These are phyloP conservation scores for Populus ilicifolia DNA, from an alignment of 345 rosid species.

Conservation along the genomic window DNA sequence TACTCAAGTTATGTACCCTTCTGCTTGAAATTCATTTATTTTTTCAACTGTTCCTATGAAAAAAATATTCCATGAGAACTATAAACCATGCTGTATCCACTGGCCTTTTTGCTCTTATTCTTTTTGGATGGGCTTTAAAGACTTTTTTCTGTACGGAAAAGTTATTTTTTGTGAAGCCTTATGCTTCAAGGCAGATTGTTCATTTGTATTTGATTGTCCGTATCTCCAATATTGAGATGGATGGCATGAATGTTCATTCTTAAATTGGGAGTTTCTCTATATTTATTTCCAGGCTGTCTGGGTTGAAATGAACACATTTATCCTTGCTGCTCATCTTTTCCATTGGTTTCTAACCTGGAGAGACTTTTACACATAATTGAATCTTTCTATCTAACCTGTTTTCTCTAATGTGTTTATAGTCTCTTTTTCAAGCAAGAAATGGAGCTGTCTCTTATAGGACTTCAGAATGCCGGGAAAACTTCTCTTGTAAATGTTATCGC, in stretches of 20 bases:
- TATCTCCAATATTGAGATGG: not conserved
- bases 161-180: not conserved
- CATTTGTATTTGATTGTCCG: not conserved
- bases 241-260: not conserved
- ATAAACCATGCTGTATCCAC: not conserved
- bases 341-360: not conserved
- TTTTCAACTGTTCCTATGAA: not conserved
- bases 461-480: constrained; percentile 85
- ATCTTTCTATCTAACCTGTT: not conserved
- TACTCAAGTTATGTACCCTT: not conserved
- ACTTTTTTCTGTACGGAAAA: not conserved
- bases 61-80: not conserved
- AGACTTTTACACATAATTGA: not conserved
- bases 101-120: not conserved
- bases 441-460: constrained; percentile 85
- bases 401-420: constrained; percentile 34
- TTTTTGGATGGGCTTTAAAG: not conserved
- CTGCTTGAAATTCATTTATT: not conserved
- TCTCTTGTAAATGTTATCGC: constrained; percentile 81
- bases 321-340: not conserved
- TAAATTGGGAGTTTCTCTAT: not conserved
- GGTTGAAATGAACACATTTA: not conserved
- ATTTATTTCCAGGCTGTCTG: not conserved
- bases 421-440: constrained; percentile 85
- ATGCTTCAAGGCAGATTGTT: not conserved